Percentiles rank a stretch among this genome's conserved stretches.
phyloP scores from a whole-genome alignment of 345 rosid species.

The Geranium brycei region DNA sequence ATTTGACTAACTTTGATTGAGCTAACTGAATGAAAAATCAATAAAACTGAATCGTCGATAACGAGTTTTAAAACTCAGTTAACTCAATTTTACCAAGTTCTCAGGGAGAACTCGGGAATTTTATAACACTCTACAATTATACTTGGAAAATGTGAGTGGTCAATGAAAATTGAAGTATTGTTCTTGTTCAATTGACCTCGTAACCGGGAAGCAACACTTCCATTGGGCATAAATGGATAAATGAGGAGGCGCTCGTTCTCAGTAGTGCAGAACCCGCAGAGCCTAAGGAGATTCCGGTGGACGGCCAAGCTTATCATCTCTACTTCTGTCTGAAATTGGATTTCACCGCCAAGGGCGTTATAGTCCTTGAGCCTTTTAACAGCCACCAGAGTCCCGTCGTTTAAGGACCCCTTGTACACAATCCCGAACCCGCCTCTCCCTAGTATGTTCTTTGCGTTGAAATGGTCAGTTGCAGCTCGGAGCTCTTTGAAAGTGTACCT shows the following conservation, averaged over 20 bases:
- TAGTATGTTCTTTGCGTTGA: constrained; percentile 70
- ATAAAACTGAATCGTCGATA: no score
- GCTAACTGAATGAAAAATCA: no score
- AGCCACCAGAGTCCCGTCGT: constrained; percentile 69
- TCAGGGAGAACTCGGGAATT: no score
- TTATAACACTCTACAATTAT: no score
- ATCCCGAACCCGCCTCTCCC: constrained; percentile 94
- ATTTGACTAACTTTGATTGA: no score
- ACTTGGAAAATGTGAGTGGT: no score
- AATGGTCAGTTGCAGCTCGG: constrained; percentile 75
- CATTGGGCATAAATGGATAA: constrained; percentile 92
- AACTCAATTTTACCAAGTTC: no score
- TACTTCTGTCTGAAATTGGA: constrained; percentile 96
- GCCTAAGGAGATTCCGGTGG: constrained; percentile 93
- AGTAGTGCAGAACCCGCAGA: constrained; percentile 83
- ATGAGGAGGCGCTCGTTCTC: constrained; percentile 87
- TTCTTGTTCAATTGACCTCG: constrained; percentile 39
- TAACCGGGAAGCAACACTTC: constrained; percentile 87
- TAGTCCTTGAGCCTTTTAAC: constrained; percentile 96
- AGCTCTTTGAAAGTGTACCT: constrained; percentile 89
- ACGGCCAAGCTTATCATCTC: constrained; percentile 93
- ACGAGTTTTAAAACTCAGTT: no score
- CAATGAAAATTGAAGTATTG: background rate
- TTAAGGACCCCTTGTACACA: constrained; percentile 77
- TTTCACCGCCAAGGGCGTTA: constrained; percentile 76